phyloP scores from a whole-genome alignment of 805 yeast genomes.

The Cyberlindnera veronae region DNA sequence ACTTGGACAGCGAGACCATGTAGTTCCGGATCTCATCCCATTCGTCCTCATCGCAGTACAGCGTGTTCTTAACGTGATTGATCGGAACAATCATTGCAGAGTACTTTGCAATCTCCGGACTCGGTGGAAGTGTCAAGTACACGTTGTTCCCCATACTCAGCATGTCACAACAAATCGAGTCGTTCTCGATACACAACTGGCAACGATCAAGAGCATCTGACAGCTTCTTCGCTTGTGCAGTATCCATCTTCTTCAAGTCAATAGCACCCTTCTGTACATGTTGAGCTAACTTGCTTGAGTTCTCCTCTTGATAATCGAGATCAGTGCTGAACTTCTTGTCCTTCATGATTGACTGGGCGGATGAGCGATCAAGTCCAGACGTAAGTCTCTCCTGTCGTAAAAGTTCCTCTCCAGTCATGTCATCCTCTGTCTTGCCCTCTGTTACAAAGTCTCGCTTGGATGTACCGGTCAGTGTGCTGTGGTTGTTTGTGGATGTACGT shows the following conservation, averaged over 20 bases:
- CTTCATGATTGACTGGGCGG: conserved; percentile 34
- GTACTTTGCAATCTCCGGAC: conserved; percentile 35
- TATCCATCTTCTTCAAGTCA: conserved; percentile 29
- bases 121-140: conserved; percentile 37
- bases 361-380: conserved; percentile 17
- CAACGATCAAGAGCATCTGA: conserved; percentile 34
- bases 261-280: conserved; percentile 29
- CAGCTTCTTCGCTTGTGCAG: conserved; percentile 27
- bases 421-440: conserved; percentile 24
- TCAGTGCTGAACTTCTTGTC: conserved; percentile 38
- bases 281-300: conserved; percentile 35
- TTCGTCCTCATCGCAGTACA: conserved; percentile 41
- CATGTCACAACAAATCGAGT: conserved; percentile 28
- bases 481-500: neutral
- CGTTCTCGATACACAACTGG: conserved; percentile 33
- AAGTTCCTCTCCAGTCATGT: conserved; percentile 36
- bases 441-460: conserved; percentile 3
- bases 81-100: conserved; percentile 41
- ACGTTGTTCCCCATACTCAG: conserved; percentile 35
- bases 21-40: conserved; percentile 40
- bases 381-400: conserved; percentile 31
- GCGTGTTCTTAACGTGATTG: conserved; percentile 36
- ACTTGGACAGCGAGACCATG: conserved; percentile 38
- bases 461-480: neutral
- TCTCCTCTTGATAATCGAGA: conserved; percentile 41